A percentile compares a stretch with the other conserved stretches of the same genome.
These are phyloP conservation scores for Pleurotus sapidus DNA, from an alignment of 768 basidiomycete species.

Conservation along the genomic window DNA sequence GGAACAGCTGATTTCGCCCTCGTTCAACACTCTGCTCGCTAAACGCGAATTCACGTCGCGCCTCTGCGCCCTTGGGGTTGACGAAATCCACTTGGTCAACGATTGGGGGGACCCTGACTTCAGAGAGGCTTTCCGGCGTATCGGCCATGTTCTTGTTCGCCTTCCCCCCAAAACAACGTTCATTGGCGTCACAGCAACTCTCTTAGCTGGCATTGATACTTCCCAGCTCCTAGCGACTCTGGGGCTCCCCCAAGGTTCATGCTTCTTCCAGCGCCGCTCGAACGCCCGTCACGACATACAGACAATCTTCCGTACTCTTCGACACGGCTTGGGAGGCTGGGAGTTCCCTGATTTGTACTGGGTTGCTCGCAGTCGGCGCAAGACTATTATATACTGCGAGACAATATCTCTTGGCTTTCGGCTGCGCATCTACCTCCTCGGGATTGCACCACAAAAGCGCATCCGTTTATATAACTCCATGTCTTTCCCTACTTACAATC, in stretches of 20 bases:
- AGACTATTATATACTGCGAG: constrained; percentile 24
- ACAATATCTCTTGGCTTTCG: constrained; percentile 21
- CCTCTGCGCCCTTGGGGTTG: constrained; percentile 20
- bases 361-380: constrained; percentile 15
- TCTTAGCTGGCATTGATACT: not conserved
- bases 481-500: not conserved
- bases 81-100: constrained; percentile 24
- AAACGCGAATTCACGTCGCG: constrained; percentile 13
- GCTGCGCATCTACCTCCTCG: constrained; percentile 18
- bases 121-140: constrained; percentile 15
- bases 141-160: constrained; percentile 18
- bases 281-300: constrained; percentile 23
- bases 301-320: constrained; percentile 16
- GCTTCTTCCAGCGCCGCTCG: constrained; percentile 19
- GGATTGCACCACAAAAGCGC: not conserved
- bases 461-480: not conserved
- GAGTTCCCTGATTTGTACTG: constrained; percentile 23
- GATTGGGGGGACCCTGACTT: constrained; percentile 20
- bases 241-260: constrained; percentile 14
- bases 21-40: constrained; percentile 15
- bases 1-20: constrained; percentile 17
- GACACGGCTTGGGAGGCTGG: constrained; percentile 11
- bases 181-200: not conserved
- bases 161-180: not conserved
- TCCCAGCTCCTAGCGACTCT: not conserved